phyloP scores from a whole-genome alignment of 192 early-diverging fungal genomes.

The Coemansia sp. region DNA sequence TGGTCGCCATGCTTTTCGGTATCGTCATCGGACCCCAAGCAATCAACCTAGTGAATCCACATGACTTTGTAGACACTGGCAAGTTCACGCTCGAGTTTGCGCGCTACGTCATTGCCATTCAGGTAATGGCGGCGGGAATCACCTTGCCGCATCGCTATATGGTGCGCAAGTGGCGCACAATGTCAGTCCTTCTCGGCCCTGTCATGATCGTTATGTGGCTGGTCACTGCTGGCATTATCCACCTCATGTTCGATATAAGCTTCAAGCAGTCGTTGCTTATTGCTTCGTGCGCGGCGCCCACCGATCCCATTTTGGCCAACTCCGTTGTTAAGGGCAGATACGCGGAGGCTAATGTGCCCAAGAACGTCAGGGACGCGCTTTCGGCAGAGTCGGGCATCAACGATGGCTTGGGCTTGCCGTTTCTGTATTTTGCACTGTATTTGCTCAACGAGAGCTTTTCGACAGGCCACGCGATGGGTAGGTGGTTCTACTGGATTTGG shows the following conservation, averaged over 20 bases:
- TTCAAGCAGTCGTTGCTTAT: conserved; percentile 70
- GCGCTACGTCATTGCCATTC: conserved; percentile 81
- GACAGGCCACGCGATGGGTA: conserved; percentile 66
- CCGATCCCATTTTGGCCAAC: conserved; percentile 94
- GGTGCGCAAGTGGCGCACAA: conserved; percentile 68
- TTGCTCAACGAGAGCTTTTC: conserved; percentile 58
- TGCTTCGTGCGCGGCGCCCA: conserved; percentile 84
- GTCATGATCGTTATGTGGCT: conserved; percentile 86
- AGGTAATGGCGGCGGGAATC: conserved; percentile 84
- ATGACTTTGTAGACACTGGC: conserved; percentile 49
- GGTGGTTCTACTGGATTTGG: conserved; percentile 81
- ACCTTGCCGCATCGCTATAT: conserved; percentile 78
- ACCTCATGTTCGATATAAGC: conserved; percentile 53
- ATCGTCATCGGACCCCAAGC: conserved; percentile 81
- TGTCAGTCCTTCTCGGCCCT: conserved; percentile 76
- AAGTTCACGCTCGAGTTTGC: conserved; percentile 73
- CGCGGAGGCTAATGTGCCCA: conserved; percentile 88
- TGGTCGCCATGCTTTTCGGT: conserved; percentile 86
- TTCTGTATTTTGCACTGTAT: conserved; percentile 76
- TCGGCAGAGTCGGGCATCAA: conserved; percentile 87
- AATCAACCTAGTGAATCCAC: conserved; percentile 71
- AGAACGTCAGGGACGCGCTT: conserved; percentile 74
- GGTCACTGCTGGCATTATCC: conserved; percentile 64
- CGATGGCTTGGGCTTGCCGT: conserved; percentile 85
- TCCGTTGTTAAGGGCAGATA: conserved; percentile 93